Conservation (phyloP, 129 eudicot species). For the Heracleum sosnowskyi region DNA sequence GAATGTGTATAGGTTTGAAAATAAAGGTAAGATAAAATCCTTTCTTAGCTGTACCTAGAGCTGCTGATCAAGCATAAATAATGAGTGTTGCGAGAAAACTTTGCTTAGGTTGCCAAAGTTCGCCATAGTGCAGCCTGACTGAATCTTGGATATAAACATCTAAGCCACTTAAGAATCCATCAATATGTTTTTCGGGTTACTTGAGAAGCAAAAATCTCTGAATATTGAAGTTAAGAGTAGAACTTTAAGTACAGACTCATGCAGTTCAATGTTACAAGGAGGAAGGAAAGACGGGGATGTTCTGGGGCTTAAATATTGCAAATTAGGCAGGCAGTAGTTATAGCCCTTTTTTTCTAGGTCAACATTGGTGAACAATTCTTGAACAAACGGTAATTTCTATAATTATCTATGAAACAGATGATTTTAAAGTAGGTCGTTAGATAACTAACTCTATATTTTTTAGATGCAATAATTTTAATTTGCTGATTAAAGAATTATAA, state of each 20-base stretch:
- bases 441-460: not conserved
- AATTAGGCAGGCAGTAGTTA: not conserved
- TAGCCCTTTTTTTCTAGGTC: not conserved
- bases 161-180: not conserved
- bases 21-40: too few relatives aligned
- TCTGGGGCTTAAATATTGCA: not conserved
- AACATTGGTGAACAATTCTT: not conserved
- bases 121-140: slow-evolving; percentile 35
- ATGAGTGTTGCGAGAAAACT: too few relatives aligned
- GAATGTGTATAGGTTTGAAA: too few relatives aligned
- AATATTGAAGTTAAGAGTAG: not conserved
- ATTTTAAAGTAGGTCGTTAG: not conserved
- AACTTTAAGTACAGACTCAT: not conserved
- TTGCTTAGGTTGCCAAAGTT: slow-evolving; percentile 11
- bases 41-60: too few relatives aligned
- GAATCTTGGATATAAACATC: not conserved
- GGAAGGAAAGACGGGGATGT: not conserved
- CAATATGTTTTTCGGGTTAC: not conserved
- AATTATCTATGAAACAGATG: not conserved
- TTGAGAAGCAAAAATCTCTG: not conserved
- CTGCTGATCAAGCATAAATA: too few relatives aligned
- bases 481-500: not conserved
- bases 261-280: too few relatives aligned
- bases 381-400: not conserved
- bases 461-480: not conserved